These are phyloP conservation scores for Dictyostelium capitatum DNA, from an alignment of 78 protist species.

Conservation along the genomic window DNA sequence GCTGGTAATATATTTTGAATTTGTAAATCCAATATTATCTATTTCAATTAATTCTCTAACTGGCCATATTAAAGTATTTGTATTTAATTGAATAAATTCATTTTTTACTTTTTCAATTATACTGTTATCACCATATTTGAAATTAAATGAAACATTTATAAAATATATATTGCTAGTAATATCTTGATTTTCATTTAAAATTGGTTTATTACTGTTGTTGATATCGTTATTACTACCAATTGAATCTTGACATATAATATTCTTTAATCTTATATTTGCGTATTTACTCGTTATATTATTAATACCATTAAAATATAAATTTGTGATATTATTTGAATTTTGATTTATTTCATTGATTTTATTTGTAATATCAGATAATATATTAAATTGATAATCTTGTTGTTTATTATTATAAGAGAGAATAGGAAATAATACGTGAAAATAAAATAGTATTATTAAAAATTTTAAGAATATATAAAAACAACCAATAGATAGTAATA, in stretches of 20 bases:
- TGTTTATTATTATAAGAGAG: background rate
- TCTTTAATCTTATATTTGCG: background rate
- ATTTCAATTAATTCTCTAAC: constrained; percentile 13
- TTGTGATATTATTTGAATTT: background rate
- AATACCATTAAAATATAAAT: constrained; percentile 1
- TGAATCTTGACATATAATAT: background rate
- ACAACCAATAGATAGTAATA: background rate
- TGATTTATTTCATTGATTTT: background rate
- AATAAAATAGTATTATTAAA: background rate
- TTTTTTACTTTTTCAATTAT: background rate
- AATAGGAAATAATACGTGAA: background rate
- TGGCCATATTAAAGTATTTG: constrained; percentile 7
- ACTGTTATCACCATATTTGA: no score
- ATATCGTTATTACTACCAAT: background rate
- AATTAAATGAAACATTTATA: background rate
- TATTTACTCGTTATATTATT: background rate
- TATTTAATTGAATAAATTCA: background rate
- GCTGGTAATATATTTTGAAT: background rate
- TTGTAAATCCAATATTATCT: background rate
- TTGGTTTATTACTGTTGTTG: background rate
- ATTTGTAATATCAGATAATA: background rate
- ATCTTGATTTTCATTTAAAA: background rate
- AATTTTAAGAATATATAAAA: background rate
- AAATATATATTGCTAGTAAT: background rate
- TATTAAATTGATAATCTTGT: background rate